phyloP scores from a whole-genome alignment of 2,329 filamentous ascomycete species.

The Tolypocladium inflatum region DNA sequence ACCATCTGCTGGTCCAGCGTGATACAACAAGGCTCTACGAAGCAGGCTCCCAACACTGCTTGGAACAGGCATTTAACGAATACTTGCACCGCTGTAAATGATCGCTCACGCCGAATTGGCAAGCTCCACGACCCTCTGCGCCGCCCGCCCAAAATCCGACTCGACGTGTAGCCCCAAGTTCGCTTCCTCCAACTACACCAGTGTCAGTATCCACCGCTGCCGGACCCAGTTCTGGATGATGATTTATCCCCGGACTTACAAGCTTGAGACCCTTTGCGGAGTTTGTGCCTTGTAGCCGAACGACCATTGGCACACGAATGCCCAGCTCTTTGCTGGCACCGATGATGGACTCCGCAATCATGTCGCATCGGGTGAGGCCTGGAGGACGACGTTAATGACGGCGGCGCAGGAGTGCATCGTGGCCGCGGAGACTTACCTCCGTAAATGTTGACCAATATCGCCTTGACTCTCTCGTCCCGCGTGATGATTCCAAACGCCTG shows the following conservation, averaged over 20 bases:
- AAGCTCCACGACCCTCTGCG: slow-evolving; percentile 22
- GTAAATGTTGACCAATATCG: slow-evolving; percentile 52
- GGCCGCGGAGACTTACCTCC: slow-evolving; percentile 17
- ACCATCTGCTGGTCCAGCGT: too few species aligned
- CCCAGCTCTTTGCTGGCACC: slow-evolving; percentile 27
- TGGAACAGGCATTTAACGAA: neutral
- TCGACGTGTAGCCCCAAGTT: slow-evolving; percentile 26
- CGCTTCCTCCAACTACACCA: slow-evolving; percentile 21
- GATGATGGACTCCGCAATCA: slow-evolving; percentile 41
- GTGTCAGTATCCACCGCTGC: neutral
- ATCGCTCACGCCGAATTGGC: slow-evolving; percentile 5
- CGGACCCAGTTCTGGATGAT: neutral
- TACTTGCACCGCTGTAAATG: neutral
- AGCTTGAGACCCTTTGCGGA: slow-evolving; percentile 27
- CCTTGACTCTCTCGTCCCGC: slow-evolving; percentile 60
- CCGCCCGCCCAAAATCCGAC: slow-evolving; percentile 26
- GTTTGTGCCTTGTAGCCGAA: slow-evolving; percentile 38
- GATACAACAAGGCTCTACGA: too few species aligned
- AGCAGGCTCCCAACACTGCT: neutral
- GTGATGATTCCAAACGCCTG: slow-evolving; percentile 67
- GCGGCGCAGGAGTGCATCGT: neutral
- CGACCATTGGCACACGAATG: slow-evolving; percentile 32
- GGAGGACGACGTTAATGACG: neutral
- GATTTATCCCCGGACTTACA: slow-evolving; percentile 18
- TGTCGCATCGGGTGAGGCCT: slow-evolving; percentile 40